These are phyloP conservation scores for Neofusicoccum parvum DNA, from an alignment of 2,329 filamentous ascomycete genomes.

Conservation along the genomic window DNA sequence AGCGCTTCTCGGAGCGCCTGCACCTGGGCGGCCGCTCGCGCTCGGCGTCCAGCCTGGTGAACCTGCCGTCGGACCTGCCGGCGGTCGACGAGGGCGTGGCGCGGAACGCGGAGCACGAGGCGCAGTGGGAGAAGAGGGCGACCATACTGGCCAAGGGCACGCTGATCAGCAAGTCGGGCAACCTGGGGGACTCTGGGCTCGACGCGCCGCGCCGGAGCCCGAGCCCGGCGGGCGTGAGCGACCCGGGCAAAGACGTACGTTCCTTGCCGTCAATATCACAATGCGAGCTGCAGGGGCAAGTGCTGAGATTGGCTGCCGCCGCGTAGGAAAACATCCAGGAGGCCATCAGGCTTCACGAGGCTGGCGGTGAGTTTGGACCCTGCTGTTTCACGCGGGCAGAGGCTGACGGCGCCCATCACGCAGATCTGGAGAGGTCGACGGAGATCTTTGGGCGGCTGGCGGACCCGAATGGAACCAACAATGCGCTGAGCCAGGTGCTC, in stretches of 20 bases:
- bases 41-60: constrained; percentile 63
- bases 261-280: not conserved
- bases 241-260: constrained; percentile 43
- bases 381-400: not conserved
- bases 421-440: constrained; percentile 76
- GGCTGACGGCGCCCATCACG: constrained; percentile 24
- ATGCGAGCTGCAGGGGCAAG: not conserved
- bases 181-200: not conserved
- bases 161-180: constrained; percentile 38
- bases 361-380: constrained; percentile 55
- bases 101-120: constrained; percentile 50
- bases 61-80: constrained; percentile 79
- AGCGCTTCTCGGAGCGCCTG: constrained; percentile 68
- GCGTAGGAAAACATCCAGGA: constrained; percentile 73
- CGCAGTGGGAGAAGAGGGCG: constrained; percentile 88
- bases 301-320: constrained; percentile 22
- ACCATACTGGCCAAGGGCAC: constrained; percentile 76
- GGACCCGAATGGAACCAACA: constrained; percentile 81
- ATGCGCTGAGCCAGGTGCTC: constrained; percentile 91
- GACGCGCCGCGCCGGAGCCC: constrained; percentile 28
- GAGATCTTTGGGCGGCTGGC: constrained; percentile 81
- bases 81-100: constrained; percentile 59
- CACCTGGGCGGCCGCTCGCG: constrained; percentile 59
- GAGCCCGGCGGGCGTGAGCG: constrained; percentile 38
- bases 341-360: constrained; percentile 92